Evolutionary conservation across 2,329 filamentous ascomycete genomes (phyloP).

Genomic region (Colletotrichum lindemuthianum): DNA sequence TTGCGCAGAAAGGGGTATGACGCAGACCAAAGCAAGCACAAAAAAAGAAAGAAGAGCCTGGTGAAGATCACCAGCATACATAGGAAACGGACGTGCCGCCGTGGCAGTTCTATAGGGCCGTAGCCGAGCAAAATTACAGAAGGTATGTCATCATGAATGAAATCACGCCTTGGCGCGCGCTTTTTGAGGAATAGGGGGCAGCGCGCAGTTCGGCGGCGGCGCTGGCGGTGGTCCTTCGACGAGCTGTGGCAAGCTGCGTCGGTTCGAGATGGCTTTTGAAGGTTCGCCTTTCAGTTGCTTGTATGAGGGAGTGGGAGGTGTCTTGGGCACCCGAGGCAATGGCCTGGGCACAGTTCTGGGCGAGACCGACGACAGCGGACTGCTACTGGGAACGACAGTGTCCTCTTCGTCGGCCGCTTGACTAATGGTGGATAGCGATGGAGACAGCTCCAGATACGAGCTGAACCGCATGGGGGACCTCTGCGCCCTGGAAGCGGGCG

Average conservation of each 20-base stretch:
- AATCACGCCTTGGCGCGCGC: constrained; percentile 8
- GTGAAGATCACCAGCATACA: background rate
- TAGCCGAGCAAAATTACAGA: background rate
- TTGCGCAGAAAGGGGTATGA: constrained; percentile 36
- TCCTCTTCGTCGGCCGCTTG: constrained; percentile 1
- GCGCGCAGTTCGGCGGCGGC: constrained; percentile 64
- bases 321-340: constrained; percentile 9
- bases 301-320: constrained; percentile 1
- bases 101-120: constrained; percentile 3
- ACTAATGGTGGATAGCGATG: constrained; percentile 15
- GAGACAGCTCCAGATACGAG: constrained; percentile 35
- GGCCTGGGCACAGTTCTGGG: background rate
- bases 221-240: constrained; percentile 61
- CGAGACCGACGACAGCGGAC: background rate
- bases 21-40: constrained; percentile 26
- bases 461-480: constrained; percentile 36
- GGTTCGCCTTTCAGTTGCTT: constrained; percentile 12
- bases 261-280: constrained; percentile 43
- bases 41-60: constrained; percentile 5
- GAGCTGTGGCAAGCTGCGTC: constrained; percentile 63
- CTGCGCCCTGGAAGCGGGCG: constrained; percentile 27
- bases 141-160: background rate
- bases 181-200: constrained; percentile 61
- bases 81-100: constrained; percentile 18
- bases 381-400: background rate